Percentiles rank a stretch among this genome's conserved stretches.
These are phyloP conservation scores for Raphidocelis subcapitata DNA, from an alignment of 139 green algal genomes.

Conservation along the genomic window DNA sequence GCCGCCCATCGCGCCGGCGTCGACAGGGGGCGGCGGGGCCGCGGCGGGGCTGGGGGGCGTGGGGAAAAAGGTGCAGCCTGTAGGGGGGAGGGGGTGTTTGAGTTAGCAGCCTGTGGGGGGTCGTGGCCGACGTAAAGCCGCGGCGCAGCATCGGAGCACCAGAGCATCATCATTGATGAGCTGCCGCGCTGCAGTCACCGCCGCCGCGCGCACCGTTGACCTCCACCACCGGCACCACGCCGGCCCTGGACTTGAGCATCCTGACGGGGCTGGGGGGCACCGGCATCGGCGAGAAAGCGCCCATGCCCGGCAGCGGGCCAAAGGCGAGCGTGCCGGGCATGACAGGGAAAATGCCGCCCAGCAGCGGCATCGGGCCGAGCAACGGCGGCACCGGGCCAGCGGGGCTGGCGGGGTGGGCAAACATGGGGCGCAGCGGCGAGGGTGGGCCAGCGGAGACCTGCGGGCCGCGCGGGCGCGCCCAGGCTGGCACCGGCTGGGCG, in stretches of 20 bases:
- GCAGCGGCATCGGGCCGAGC: too few relatives aligned
- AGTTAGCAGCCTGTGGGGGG: not conserved
- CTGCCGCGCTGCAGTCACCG: too few relatives aligned
- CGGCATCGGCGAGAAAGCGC: not conserved
- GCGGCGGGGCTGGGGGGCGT: not conserved
- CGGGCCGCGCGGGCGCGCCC: too few relatives aligned
- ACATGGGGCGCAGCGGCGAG: too few relatives aligned
- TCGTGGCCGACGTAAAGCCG: not conserved
- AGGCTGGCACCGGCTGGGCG: too few relatives aligned
- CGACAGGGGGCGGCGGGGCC: not conserved
- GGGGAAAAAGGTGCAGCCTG: not conserved
- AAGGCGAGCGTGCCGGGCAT: too few relatives aligned
- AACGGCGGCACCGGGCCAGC: too few relatives aligned
- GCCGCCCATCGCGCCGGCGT: not conserved
- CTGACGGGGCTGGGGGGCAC: conserved; percentile 16
- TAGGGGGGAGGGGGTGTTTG: not conserved
- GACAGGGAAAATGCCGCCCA: too few relatives aligned
- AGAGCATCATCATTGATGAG: conserved; percentile 13
- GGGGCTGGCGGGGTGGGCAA: too few relatives aligned
- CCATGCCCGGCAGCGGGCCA: conserved; percentile 7
- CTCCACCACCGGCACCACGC: conserved; percentile 22
- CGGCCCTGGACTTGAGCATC: conserved; percentile 2
- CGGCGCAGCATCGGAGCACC: not conserved
- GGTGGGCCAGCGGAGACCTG: too few relatives aligned
- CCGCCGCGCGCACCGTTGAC: conserved; percentile 9